Evolutionary conservation across 139 green algal genomes (phyloP).

Genomic region (Chlorella sp.): DNA sequence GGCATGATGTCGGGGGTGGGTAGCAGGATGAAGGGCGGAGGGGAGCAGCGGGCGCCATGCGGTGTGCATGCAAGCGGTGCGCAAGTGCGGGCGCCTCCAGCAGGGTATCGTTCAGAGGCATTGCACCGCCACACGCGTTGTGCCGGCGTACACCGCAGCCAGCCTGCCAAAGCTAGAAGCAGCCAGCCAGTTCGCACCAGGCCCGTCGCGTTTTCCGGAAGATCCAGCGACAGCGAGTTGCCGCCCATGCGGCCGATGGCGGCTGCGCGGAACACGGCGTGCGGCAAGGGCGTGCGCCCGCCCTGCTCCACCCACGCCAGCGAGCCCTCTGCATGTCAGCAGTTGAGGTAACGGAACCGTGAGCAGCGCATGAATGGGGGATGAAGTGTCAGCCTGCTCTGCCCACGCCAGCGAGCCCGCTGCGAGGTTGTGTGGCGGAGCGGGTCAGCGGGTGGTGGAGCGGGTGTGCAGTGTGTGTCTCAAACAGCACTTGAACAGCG

Average conservation of each 20-base stretch:
- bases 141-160: too few species aligned
- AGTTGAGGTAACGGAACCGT: not conserved
- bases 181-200: not conserved
- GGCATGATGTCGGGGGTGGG: not conserved
- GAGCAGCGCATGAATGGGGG: not conserved
- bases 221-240: not conserved
- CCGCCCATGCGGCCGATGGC: not conserved
- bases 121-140: too few species aligned
- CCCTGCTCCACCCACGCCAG: slow-evolving; percentile 21
- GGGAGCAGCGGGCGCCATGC: too few species aligned
- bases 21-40: not conserved
- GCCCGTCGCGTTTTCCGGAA: slow-evolving; percentile 14
- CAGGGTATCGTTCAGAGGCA: not conserved
- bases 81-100: not conserved
- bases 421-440: too few species aligned
- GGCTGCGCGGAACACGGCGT: not conserved
- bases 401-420: too few species aligned
- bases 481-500: too few species aligned
- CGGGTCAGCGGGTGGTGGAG: too few species aligned
- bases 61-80: too few species aligned
- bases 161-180: not conserved
- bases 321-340: slow-evolving; percentile 6
- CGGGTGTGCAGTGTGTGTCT: too few species aligned
- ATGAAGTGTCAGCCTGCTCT: not conserved
- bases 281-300: not conserved